Base-by-base conservation (phyloP, 176 grass and related monocot species). In the Puya raimondii region DNA sequence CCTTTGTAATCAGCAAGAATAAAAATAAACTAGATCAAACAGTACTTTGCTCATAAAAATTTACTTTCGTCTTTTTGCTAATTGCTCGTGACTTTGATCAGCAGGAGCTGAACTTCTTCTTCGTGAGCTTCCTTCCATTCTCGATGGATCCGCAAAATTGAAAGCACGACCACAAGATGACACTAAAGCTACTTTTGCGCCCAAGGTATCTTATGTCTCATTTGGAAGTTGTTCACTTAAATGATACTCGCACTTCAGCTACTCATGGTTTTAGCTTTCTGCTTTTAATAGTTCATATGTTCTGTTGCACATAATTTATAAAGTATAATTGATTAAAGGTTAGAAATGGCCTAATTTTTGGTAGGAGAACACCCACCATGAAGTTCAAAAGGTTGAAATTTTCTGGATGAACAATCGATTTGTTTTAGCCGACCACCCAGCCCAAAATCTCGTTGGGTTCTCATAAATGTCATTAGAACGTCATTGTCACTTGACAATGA, bases 131-230 rank as follows among this genome's bases (percentile, higher is more conserved):
- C 93, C 86, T 70, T 85, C 66, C 25, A 77, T 96, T 87, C 73
- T 91, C 77, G 86, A 96, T 85, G 88, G 89, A 69, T 87, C 86
- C 0, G 84, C 93, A 77, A 87, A 83, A 82, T 71, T 82, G 64
- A 92, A 79, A 70, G 84, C 93, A 81, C 75, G 74, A 64, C 81
- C 81, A 79, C 93, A 96, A 47, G 88, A 90, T 87, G 88, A 92
- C 65, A 87, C 86, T 51, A 85, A 90, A 87, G 81, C 84, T 68
- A 92, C 93, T 49, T 18, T 87, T 68, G 93, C 89, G 69, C 84
- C 86, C 47, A 96, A 96, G 86, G 89, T 92, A 83, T 20, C 49
- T 67, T 64, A 8, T 29, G 11, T 8, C 49, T 20, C 12, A 74
- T 14, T 63, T 73, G 51, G 23, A n/a, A 59, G 4, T 73, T 5